These are phyloP conservation scores for Thecaphora frezii DNA, from an alignment of 1,284 basidiomycete genomes.

Conservation along the genomic window DNA sequence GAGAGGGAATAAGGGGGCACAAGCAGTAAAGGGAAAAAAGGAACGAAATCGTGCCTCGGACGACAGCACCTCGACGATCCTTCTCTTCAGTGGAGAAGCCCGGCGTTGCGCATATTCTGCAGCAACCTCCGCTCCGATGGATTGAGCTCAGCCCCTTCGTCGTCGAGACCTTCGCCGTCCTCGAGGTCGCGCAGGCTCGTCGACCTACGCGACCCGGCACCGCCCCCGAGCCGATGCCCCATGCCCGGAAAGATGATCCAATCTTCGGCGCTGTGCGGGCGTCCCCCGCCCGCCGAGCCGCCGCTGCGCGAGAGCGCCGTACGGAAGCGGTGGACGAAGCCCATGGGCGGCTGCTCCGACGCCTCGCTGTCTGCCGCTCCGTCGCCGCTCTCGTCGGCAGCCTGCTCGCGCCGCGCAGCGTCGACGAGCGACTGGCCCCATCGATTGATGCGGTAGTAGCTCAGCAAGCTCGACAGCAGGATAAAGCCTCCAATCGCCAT, in stretches of 20 bases:
- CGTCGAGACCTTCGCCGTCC: constrained; percentile 24
- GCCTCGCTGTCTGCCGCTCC: constrained; percentile 2
- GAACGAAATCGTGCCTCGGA: no score
- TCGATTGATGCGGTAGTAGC: constrained; percentile 66
- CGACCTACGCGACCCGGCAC: constrained; percentile 1
- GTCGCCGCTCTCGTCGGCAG: constrained; percentile 5
- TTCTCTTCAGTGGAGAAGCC: constrained; percentile 12
- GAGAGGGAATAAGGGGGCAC: no score
- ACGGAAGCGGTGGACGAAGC: constrained; percentile 29
- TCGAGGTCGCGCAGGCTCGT: constrained; percentile 30
- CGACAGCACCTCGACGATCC: no score
- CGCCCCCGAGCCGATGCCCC: constrained; percentile 15
- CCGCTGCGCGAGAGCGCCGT: constrained; percentile 12
- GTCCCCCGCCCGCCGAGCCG: background rate
- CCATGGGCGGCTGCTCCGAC: constrained; percentile 13
- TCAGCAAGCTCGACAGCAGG: constrained; percentile 68
- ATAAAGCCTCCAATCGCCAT: constrained; percentile 93
- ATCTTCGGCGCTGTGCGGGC: constrained; percentile 34
- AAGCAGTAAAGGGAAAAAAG: no score
- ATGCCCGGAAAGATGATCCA: constrained; percentile 50
- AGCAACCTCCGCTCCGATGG: constrained; percentile 36
- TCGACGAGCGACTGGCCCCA: constrained; percentile 50
- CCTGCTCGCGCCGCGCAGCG: constrained; percentile 36
- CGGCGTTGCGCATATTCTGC: constrained; percentile 29
- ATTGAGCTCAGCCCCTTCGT: constrained; percentile 21